Conservation (phyloP, 805 yeast species). For the Candida stauntonica region DNA sequence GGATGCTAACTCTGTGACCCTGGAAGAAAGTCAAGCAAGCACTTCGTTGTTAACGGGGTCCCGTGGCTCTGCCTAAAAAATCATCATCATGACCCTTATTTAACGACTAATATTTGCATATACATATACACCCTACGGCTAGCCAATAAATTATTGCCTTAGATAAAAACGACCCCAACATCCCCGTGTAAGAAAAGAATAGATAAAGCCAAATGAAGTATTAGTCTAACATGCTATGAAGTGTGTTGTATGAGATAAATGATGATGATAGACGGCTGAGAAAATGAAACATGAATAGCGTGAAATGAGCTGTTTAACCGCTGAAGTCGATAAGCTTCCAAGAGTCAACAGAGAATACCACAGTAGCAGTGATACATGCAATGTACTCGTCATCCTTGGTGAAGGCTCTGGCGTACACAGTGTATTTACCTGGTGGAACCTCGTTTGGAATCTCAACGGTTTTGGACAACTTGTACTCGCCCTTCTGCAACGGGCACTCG, state of each 20-base stretch:
- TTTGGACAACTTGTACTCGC: conserved; percentile 62
- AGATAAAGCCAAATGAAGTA: neutral
- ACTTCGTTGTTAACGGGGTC: neutral
- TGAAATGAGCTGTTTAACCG: neutral
- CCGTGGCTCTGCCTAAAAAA: no score
- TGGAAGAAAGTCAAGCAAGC: neutral
- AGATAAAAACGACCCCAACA: no score
- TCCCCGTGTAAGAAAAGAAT: neutral
- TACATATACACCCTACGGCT: neutral
- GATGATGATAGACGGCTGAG: neutral
- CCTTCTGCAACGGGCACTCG: conserved; percentile 76
- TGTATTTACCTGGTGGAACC: conserved; percentile 93
- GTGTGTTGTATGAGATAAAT: neutral
- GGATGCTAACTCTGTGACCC: neutral
- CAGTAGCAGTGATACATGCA: conserved; percentile 76
- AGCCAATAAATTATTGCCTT: neutral
- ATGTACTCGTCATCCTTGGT: conserved; percentile 77
- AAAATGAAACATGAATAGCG: neutral
- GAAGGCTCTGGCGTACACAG: conserved; percentile 85
- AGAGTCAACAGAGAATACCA: conserved; percentile 39
- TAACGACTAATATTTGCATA: neutral
- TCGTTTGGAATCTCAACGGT: conserved; percentile 80
- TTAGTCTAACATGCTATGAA: neutral
- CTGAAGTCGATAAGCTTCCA: conserved; percentile 22
- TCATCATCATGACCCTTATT: neutral